Base-by-base conservation (phyloP, 148 eudicot genomes). In the Salicornia ramosissima region DNA sequence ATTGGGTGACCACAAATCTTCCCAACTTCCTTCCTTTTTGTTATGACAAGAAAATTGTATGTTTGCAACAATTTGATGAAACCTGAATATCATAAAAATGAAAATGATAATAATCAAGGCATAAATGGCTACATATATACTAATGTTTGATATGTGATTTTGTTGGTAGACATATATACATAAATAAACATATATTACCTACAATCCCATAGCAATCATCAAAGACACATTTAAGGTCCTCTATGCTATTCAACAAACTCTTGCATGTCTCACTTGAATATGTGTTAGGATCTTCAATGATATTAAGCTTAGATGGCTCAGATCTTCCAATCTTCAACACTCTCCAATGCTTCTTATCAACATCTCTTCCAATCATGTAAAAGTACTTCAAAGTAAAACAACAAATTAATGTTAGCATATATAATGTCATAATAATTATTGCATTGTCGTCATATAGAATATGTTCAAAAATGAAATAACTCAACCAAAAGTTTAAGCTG, bases 311-410 rank as follows among this genome's bases (percentile, higher is more conserved):
- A 0, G 80, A 81, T 70, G 84, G 87, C 76, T 91, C 96, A 64
- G 73, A 87, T 74, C 97, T 82, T 71, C 77, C 83, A 74, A 94
- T 88, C 88, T 89, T 91, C 70, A 94, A 76, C 67, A 94, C 85
- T 74, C 85, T 86, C 99, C 96, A 88, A 47, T 47, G 60, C 26
- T 74, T 69, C 82, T 80, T 81, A 57, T 56, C 79, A 61, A 83
- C 82, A 74, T 87, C 87, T 67, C 90, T 73, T 80, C 99, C 99
- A 67, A 89, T 58, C 84, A 94, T 70, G 78, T 91, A 94, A 54
- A 89, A 91, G 74, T 91, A 76, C 99, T 94, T 82, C 50, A 39
- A 69, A 36, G 69, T 22, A 26, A 64, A 52, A 51, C 10, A 69
- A 8, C n/a, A n/a, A n/a, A n/a, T n/a, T n/a, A n/a, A n/a, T n/a